A percentile compares a stretch with the other conserved stretches of the same genome.
Evolutionary conservation across 1,284 basidiomycete species (phyloP).

Genomic region (Puccinia polysora): DNA sequence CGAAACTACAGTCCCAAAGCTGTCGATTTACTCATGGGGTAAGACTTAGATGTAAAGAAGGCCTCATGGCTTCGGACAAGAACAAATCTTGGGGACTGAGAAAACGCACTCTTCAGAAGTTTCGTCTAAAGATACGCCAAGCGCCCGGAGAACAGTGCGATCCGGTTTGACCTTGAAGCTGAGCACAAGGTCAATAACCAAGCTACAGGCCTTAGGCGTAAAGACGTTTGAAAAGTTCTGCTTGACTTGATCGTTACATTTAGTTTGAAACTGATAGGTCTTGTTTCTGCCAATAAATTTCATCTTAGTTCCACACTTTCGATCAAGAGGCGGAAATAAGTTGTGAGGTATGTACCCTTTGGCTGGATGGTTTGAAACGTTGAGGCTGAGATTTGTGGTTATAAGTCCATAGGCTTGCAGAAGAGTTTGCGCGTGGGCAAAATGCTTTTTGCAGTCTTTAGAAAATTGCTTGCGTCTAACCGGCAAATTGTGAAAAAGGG

Average conservation of each 20-base stretch:
- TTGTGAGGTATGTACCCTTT: constrained; percentile 61
- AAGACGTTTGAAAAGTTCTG: constrained; percentile 73
- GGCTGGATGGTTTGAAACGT: constrained; percentile 68
- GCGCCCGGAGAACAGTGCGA: constrained; percentile 52
- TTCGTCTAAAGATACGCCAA: constrained; percentile 33
- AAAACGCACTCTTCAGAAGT: constrained; percentile 38
- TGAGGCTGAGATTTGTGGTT: constrained; percentile 63
- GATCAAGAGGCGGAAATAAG: background rate
- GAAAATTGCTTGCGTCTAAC: constrained; percentile 89
- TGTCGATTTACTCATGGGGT: background rate
- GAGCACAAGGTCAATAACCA: constrained; percentile 69
- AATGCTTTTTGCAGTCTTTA: constrained; percentile 83
- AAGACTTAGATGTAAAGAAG: background rate
- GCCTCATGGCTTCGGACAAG: background rate
- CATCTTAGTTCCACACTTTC: background rate
- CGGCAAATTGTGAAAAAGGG: constrained; percentile 75
- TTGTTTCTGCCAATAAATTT: constrained; percentile 58
- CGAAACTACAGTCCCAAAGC: constrained; percentile 54
- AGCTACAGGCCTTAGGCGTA: constrained; percentile 73
- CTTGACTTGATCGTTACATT: constrained; percentile 62
- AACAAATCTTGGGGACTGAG: background rate
- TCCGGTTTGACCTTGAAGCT: constrained; percentile 66
- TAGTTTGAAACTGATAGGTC: constrained; percentile 67
- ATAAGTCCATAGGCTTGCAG: constrained; percentile 87
- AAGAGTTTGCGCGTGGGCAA: constrained; percentile 73